Evolutionary conservation across 257 asterid species (phyloP).

Genomic region (Solanum gandarillasii): DNA sequence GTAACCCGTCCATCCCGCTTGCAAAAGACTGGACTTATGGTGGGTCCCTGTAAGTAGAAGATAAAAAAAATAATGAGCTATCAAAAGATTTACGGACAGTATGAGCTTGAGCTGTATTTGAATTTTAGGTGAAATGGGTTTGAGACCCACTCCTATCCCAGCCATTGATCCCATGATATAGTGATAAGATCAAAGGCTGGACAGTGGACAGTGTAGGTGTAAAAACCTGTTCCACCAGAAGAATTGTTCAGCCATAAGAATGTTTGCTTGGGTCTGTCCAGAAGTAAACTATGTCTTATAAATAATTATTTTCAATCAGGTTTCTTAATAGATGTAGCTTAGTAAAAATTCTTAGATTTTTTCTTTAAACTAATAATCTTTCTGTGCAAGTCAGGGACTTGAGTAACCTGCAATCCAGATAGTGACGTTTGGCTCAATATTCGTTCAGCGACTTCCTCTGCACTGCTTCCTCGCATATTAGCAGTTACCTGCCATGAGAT

Average conservation of each 20-base stretch:
- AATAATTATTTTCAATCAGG: background rate
- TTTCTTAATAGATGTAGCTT: background rate
- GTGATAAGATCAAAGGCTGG: background rate
- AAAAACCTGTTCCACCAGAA: background rate
- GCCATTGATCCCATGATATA: background rate
- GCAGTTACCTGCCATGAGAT: constrained; percentile 61
- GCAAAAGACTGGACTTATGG: constrained; percentile 79
- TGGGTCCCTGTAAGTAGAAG: constrained; percentile 70
- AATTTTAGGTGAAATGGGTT: background rate
- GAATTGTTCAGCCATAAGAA: background rate
- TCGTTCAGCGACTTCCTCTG: constrained; percentile 88
- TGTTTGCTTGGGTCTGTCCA: background rate
- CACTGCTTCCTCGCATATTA: constrained; percentile 91
- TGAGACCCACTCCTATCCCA: background rate
- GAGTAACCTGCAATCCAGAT: constrained; percentile 80
- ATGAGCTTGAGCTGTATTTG: background rate
- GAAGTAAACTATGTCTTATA: background rate
- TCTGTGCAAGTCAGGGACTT: background rate
- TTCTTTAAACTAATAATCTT: background rate
- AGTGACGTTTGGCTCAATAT: constrained; percentile 72
- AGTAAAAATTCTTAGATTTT: background rate
- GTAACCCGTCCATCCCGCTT: constrained; percentile 45
- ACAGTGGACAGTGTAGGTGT: background rate
- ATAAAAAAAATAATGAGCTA: background rate
- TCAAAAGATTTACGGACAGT: background rate